Evolutionary conservation across 2,329 filamentous ascomycete species (phyloP).

Genomic region (Trichophyton schoenleinii): DNA sequence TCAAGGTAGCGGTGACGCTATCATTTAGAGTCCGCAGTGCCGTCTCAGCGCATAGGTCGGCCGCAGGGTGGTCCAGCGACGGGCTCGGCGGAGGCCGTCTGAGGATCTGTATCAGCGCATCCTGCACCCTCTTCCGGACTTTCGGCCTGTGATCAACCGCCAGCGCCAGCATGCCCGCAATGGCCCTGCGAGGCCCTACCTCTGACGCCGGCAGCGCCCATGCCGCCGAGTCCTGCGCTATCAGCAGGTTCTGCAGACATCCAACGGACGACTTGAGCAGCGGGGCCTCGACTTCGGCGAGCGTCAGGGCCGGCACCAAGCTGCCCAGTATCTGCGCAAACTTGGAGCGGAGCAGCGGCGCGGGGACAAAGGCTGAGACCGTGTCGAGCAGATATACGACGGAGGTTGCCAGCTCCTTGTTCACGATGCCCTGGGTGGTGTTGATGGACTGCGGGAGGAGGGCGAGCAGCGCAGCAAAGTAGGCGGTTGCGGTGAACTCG

Average conservation of each 20-base stretch:
- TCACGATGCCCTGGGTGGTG: constrained; percentile 50
- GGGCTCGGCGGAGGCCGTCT: constrained; percentile 80
- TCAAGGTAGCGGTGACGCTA: constrained; percentile 51
- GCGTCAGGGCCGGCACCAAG: constrained; percentile 69
- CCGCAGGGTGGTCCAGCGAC: constrained; percentile 82
- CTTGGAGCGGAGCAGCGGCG: constrained; percentile 79
- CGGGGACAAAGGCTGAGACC: constrained; percentile 71
- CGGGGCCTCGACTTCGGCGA: constrained; percentile 72
- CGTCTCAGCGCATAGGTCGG: constrained; percentile 91
- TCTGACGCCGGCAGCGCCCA: constrained; percentile 79
- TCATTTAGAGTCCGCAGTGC: constrained; percentile 69
- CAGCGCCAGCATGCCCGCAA: constrained; percentile 73
- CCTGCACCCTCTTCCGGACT: constrained; percentile 83
- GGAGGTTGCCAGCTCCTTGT: constrained; percentile 70
- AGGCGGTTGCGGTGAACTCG: constrained; percentile 71
- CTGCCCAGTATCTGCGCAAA: constrained; percentile 86
- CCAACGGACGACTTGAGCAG: constrained; percentile 80
- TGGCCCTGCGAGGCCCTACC: constrained; percentile 73
- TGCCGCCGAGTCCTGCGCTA: constrained; percentile 73
- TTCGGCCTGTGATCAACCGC: constrained; percentile 82
- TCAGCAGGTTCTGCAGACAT: constrained; percentile 78
- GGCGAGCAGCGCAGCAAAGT: constrained; percentile 89
- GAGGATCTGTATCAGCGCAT: constrained; percentile 72
- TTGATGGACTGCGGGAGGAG: constrained; percentile 67
- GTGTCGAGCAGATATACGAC: constrained; percentile 93